Percentiles rank a stretch among this genome's conserved stretches.
phyloP scores from a whole-genome alignment of 805 yeast genomes.

The Hanseniaspora guilliermondii region DNA sequence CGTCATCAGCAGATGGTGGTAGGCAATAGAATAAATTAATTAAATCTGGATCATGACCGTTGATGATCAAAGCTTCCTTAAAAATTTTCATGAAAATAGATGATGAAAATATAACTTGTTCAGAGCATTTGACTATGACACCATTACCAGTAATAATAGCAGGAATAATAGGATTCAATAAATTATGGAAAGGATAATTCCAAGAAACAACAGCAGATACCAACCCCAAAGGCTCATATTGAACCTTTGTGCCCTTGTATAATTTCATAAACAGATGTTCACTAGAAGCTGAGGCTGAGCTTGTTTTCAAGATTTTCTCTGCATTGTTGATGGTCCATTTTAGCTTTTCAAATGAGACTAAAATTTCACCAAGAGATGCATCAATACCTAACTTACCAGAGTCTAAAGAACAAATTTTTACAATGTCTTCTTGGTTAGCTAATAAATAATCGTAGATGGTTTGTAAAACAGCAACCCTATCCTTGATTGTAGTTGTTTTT shows the following conservation, averaged over 20 bases:
- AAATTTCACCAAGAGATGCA: slow-evolving; percentile 91
- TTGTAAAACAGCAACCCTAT: slow-evolving; percentile 56
- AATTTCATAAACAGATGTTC: slow-evolving; percentile 64
- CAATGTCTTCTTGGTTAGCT: slow-evolving; percentile 73
- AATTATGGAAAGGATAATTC: slow-evolving; percentile 95
- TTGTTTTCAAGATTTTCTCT: slow-evolving; percentile 53
- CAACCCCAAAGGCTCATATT: slow-evolving; percentile 81
- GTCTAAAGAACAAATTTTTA: slow-evolving; percentile 89
- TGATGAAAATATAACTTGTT: slow-evolving; percentile 92
- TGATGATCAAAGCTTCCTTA: slow-evolving; percentile 54
- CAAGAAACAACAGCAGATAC: slow-evolving; percentile 87
- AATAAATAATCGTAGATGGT: slow-evolving; percentile 62
- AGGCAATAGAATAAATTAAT: slow-evolving; percentile 83
- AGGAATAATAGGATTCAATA: slow-evolving; percentile 85
- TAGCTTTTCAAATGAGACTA: slow-evolving; percentile 87
- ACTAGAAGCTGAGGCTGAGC: slow-evolving; percentile 57
- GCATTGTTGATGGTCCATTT: slow-evolving; percentile 85
- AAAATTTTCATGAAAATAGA: slow-evolving; percentile 62
- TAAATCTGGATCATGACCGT: slow-evolving; percentile 66
- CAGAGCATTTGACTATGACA: slow-evolving; percentile 85
- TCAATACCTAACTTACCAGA: slow-evolving; percentile 93
- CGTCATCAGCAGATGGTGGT: slow-evolving; percentile 38
- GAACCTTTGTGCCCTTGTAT: slow-evolving; percentile 84
- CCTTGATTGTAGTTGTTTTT: slow-evolving; percentile 37
- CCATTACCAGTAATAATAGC: slow-evolving; percentile 85